phyloP scores from a whole-genome alignment of 768 basidiomycete species.

The Kwoniella bestiolae region DNA sequence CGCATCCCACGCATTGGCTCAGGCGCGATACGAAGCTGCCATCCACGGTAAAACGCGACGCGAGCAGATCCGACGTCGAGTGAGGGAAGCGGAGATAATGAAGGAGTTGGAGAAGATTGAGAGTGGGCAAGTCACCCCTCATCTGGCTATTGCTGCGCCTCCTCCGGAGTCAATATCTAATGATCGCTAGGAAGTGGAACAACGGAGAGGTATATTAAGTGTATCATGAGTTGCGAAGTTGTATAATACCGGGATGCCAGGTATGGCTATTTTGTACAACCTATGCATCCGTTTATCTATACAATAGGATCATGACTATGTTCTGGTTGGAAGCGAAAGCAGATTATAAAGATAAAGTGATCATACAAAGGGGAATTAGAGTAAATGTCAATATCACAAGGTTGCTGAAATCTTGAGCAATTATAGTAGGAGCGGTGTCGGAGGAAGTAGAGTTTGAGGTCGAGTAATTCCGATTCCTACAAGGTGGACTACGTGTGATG shows the following conservation, averaged over 20 bases:
- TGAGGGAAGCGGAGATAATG: slow-evolving; percentile 44
- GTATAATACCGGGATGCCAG: background rate
- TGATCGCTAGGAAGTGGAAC: too few species aligned
- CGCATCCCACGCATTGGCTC: slow-evolving; percentile 52
- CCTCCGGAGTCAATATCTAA: too few species aligned
- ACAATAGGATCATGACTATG: background rate
- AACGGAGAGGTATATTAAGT: too few species aligned
- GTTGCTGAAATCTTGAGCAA: background rate
- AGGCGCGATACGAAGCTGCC: slow-evolving; percentile 53
- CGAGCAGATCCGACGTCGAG: slow-evolving; percentile 50
- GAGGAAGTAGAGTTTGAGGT: slow-evolving; percentile 4
- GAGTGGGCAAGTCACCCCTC: background rate
- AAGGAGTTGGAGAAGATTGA: slow-evolving; percentile 47
- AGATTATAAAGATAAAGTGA: background rate
- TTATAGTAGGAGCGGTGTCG: background rate
- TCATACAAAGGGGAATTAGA: background rate
- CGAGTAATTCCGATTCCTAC: slow-evolving; percentile 1
- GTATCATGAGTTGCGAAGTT: background rate
- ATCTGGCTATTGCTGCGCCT: background rate
- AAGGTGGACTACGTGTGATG: slow-evolving; percentile 25
- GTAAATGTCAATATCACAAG: background rate
- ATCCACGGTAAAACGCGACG: slow-evolving; percentile 48
- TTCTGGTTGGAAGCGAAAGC: background rate
- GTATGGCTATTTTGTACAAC: background rate
- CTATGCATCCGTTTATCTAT: background rate